Evolutionary conservation across 164 flowering plant species (phyloP).

Genomic region (Vitis vinifera): ASM3070453v1 NC_081805.1:12338001-12338500

Average conservation of each 20-base stretch:
- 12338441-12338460: no score
- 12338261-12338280: conserved; percentile 26
- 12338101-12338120: conserved; percentile 96
- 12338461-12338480: no score
- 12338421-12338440: no score
- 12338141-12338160: conserved; percentile 34
- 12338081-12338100: conserved; percentile 78
- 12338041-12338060: conserved; percentile 85
- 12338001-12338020: neutral
- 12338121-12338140: conserved; percentile 77
- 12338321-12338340: no score
- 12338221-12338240: conserved; percentile 30
- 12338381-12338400: no score
- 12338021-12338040: conserved; percentile 13
- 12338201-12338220: conserved; percentile 24
- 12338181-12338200: conserved; percentile 14
- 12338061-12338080: conserved; percentile 80
- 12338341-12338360: no score
- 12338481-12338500: no score
- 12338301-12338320: no score
- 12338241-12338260: conserved; percentile 35
- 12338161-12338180: conserved; percentile 38
- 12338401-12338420: no score
- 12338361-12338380: no score
- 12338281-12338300: no score